phyloP scores from a whole-genome alignment of 306 rosid genomes.

The Pachyrhizus erosus region DNA sequence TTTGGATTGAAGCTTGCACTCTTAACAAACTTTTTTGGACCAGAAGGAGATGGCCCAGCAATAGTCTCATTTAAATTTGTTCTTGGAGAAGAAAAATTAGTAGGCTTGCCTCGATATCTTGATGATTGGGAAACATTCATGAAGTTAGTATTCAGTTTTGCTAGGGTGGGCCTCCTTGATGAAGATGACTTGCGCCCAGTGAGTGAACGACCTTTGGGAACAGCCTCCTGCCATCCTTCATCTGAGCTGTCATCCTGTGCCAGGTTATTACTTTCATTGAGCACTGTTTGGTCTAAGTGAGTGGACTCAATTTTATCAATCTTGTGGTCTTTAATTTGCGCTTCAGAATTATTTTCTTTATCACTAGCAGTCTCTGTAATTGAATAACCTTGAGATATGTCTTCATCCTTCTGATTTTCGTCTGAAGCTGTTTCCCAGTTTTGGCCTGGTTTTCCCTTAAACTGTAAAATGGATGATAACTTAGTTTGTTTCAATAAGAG shows the following conservation, averaged over 20 bases:
- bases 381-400: slow-evolving; percentile 51
- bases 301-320: slow-evolving; percentile 63
- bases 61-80: slow-evolving; percentile 62
- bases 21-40: slow-evolving; percentile 65
- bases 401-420: slow-evolving; percentile 74
- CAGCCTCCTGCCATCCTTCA: slow-evolving; percentile 99
- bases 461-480: slow-evolving; percentile 56
- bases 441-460: slow-evolving; percentile 84
- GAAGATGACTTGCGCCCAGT: slow-evolving; percentile 78
- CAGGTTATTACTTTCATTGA: slow-evolving; percentile 52
- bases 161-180: slow-evolving; percentile 87
- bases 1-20: slow-evolving; percentile 88
- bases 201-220: slow-evolving; percentile 84
- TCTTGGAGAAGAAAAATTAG: slow-evolving; percentile 64
- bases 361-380: slow-evolving; percentile 68
- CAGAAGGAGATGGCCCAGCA: slow-evolving; percentile 59
- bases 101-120: slow-evolving; percentile 70
- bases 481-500: slow-evolving; percentile 31
- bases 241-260: slow-evolving; percentile 70
- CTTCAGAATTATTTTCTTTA: slow-evolving; percentile 80
- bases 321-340: slow-evolving; percentile 54
- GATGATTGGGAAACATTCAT: slow-evolving; percentile 72
- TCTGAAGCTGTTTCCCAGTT: slow-evolving; percentile 65
- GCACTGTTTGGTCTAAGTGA: slow-evolving; percentile 50
- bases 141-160: slow-evolving; percentile 84